Evolutionary conservation across 2,329 filamentous ascomycete genomes (phyloP), one percentile per base, ranked within the genome.

Genomic region (Hymenoscyphus infarciens): DNA sequence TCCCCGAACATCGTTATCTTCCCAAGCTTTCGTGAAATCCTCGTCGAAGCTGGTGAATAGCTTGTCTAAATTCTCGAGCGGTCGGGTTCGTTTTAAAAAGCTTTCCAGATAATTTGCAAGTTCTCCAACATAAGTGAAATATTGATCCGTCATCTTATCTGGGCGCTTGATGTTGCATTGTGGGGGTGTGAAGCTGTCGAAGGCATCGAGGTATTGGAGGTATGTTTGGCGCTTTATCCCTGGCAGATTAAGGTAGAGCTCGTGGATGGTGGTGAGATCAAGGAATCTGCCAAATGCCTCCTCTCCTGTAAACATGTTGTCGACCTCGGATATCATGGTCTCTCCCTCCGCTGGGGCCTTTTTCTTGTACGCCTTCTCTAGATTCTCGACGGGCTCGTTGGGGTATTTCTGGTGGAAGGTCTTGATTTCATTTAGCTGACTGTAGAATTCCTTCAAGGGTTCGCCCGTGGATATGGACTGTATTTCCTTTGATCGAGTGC

Each of bases 291-390:
- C 95, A 72, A 90, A 97, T 0, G 89, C 89, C 76, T 99, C 95
- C 77, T 99, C 96, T 65, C 95, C 95, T 0, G 92, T 96, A 76
- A 99, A 99, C 80, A 98, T 89, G 63, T 86, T 87, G 73, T 98
- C 94, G 56, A 97, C 88, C 59, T 93, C 86, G 53, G 85, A 86
- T 3, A 83, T 81, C 61, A 84, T 76, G 1, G 82, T 79, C 56
- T 89, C 85, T 57, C 86, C 84, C 67, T 89, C 87, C 53, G 87
- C 86, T 13, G 82, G 83, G 52, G 82, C 79, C 63, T 83, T 85
- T 73, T 87, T 83, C 55, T 92, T 92, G 80, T 99, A 99, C 39
- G 93, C 90, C 69, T 89, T 86, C 78, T 99, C 96, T 15, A 97
- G 86, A 71, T 98, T 97, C 76, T 99, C 95, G 56, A 96, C 91